Base-by-base conservation (phyloP, 306 rosid genomes). In the Cucumis melo region DNA sequence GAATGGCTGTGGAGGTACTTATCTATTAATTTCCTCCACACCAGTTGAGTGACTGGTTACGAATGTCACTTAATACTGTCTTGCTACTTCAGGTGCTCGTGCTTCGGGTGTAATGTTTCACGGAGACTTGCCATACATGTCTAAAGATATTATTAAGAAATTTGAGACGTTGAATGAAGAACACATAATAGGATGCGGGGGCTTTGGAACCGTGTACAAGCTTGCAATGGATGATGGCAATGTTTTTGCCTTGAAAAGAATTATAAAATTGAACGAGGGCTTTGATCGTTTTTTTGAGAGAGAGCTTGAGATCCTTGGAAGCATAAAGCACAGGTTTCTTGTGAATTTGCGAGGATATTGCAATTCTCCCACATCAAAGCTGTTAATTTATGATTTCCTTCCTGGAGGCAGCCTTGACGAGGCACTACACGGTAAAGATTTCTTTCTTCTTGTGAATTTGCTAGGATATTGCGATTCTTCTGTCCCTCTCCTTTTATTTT, bases 141-240 rank as follows among this genome's bases (percentile, higher is more conserved):
- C 98, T 0, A 95, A 95, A 88, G 99, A 95, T 81, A 89, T 95
- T 79, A 87, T 95, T 78, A 95, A 92, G 89, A 95, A 95, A 80
- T 82, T 95, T 77, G 99, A 95, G 88, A 82, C 92, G 82, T 86
- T 95, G 87, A 89, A 91, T 83, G 97, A 89, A 68, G 98, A 89
- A 74, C 93, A 95, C 83, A 84, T 95, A 77, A 95, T 95, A 78
- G 99, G 99, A 68, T 83, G 77, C 68, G 98, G 99, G 78, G 99
- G 99, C 76, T 95, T 95, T 77, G 98, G 97, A 74, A 91, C 88
- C 54, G 98, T 95, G 57, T 95, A 92, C 91, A 95, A 88, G 87
- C 98, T 95, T 77, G 92, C 97, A 67, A 95, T 95, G 99, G 99
- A 95, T 82, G 98, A 95, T 61, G 99, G 98, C 80, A 92, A 86